Evolutionary conservation across 352 stramenopile genomes (phyloP), one percentile per base, ranked within the genome.

Genomic region (Globisporangium cystogenes): DNA sequence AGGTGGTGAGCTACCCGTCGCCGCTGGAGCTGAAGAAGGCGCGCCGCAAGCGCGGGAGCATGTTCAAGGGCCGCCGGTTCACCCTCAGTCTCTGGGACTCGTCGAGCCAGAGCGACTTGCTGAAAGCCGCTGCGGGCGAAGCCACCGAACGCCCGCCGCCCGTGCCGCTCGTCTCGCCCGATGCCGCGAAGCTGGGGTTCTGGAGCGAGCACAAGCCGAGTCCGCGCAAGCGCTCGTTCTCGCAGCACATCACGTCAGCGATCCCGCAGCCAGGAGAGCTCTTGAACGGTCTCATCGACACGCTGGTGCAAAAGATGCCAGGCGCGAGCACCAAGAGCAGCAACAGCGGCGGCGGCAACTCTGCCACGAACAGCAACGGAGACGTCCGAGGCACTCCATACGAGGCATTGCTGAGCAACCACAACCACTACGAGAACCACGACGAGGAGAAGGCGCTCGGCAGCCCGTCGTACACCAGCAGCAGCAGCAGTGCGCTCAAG

Each of bases 201-300:
- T 93, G 82, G 82, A 93, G 82, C 46, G 77, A 90, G 45, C 81
- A 75, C 10, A 82, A 85, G 36, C 77, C 72, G 29, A 90, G 77
- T 43, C 80, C 80, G 31, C 81, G 80, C 33, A 67, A 83, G 33
- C 77, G 80, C 33, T 87, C 75, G 8, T 71, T 90, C 44, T 90
- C 79, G n/a, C 76, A 90, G 50, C 76, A 87, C 35, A 69, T 91
- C 42, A 74, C 74, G 11, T 76, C 68, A n/a, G 82, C 75, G 52
- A 86, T 89, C 48, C 62, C 66, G 3, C 79, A 89, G 48, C 76
- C 81, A 0, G 68, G 72, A 0, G 79, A 90, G 46, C 59, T 93
- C 1, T 48, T 90, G 24, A 79, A 82, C 42, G 82, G 80, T 26
- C 33, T 93, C 4, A 64, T 93, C 26, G 80, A 88, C 51, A 86